phyloP scores from a whole-genome alignment of 2,329 filamentous ascomycete species.

The Neoscytalidium dimidiatum region DNA sequence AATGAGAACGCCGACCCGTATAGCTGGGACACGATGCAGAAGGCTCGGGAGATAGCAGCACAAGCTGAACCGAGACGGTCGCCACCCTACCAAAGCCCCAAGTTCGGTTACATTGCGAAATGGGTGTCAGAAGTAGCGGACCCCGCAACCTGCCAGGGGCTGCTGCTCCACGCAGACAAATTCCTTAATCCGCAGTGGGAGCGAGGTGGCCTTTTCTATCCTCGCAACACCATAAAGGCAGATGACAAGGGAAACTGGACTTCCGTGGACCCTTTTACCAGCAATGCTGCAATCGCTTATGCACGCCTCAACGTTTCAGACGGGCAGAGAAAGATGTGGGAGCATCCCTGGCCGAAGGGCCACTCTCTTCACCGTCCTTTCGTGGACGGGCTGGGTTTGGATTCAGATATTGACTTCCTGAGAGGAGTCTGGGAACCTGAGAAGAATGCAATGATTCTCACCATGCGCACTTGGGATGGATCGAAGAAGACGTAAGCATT shows the following conservation, averaged over 20 bases:
- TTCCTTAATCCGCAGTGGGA: constrained; percentile 34
- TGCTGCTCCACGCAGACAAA: constrained; percentile 32
- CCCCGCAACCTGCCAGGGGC: constrained; percentile 22
- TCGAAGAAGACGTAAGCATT: neutral
- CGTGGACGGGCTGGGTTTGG: constrained; percentile 26
- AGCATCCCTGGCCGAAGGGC: constrained; percentile 32
- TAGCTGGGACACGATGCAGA: neutral
- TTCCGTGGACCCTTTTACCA: constrained; percentile 38
- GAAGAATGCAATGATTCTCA: constrained; percentile 22
- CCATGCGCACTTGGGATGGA: constrained; percentile 25
- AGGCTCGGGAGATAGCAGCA: neutral
- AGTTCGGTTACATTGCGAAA: constrained; percentile 32
- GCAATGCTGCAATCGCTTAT: constrained; percentile 41
- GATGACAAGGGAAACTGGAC: constrained; percentile 29
- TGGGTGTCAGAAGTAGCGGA: constrained; percentile 40
- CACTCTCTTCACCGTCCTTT: constrained; percentile 26
- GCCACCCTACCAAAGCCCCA: constrained; percentile 18
- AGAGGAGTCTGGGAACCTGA: constrained; percentile 26
- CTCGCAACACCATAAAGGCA: constrained; percentile 26
- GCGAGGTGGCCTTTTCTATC: constrained; percentile 40
- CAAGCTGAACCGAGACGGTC: neutral
- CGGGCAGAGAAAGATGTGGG: constrained; percentile 40
- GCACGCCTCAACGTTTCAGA: constrained; percentile 39
- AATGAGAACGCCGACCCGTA: constrained; percentile 22
- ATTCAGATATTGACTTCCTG: constrained; percentile 28